Evolutionary conservation across 306 rosid species (phyloP).

Genomic region (Hylodesmum podocarpum): DNA sequence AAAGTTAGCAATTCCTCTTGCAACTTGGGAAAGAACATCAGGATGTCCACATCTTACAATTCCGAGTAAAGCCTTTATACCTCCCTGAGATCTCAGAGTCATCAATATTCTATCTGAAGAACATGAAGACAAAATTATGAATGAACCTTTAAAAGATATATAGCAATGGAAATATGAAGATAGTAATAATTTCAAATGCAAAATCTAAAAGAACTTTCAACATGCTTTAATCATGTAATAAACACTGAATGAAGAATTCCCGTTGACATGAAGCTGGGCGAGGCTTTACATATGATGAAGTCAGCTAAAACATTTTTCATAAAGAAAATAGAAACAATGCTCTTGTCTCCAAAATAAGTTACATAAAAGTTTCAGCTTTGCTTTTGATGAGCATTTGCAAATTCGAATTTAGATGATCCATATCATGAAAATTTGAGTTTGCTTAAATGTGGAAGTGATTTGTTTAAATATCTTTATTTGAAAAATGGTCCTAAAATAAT

Average conservation of each 20-base stretch:
- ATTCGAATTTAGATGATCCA: neutral
- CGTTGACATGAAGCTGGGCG: neutral
- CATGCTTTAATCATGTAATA: conserved; percentile 2
- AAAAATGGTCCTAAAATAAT: neutral
- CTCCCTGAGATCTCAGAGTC: conserved; percentile 88
- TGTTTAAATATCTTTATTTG: neutral
- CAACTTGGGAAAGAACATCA: conserved; percentile 97
- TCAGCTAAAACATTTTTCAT: conserved; percentile 15
- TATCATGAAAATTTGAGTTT: neutral
- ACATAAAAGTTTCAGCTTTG: neutral
- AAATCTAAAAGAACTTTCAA: neutral
- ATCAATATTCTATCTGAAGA: conserved; percentile 77
- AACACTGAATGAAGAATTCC: conserved; percentile 9
- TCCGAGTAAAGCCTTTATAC: conserved; percentile 91
- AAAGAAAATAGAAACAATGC: neutral
- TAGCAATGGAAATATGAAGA: neutral
- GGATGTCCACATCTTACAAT: conserved; percentile 97
- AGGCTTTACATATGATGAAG: neutral
- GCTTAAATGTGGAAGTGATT: neutral
- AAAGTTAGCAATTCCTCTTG: conserved; percentile 95
- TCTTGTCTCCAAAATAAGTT: neutral
- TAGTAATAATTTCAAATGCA: neutral
- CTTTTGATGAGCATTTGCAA: neutral
- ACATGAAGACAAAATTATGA: neutral
- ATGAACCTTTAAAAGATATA: conserved; percentile 2